Evolutionary conservation across 495 filamentous ascomycete species (phyloP).

Genomic region (Terfezia boudieri): DNA sequence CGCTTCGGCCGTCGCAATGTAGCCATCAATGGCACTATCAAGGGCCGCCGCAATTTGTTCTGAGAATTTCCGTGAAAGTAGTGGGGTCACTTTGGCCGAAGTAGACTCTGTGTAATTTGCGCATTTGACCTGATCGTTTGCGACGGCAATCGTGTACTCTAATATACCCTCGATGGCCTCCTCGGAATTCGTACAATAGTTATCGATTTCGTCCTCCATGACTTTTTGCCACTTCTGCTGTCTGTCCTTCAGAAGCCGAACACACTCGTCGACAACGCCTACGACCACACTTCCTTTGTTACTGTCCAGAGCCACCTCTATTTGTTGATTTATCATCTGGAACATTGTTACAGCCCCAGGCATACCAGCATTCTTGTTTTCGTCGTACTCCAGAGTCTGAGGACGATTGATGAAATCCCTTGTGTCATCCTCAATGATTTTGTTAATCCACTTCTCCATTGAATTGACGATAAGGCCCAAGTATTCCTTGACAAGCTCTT

Average conservation of each 20-base stretch:
- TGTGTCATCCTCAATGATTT: conserved; percentile 59
- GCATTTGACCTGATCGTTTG: conserved; percentile 50
- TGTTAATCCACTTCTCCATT: conserved; percentile 79
- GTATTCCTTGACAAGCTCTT: conserved; percentile 80
- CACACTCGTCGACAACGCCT: conserved; percentile 85
- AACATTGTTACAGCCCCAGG: conserved; percentile 41
- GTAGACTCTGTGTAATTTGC: conserved; percentile 29
- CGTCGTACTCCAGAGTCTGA: conserved; percentile 41
- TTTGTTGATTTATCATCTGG: conserved; percentile 87
- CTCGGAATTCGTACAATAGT: conserved; percentile 31
- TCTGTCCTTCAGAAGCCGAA: conserved; percentile 55
- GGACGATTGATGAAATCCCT: conserved; percentile 56
- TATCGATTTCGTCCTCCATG: conserved; percentile 63
- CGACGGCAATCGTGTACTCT: conserved; percentile 89
- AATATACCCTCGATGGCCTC: conserved; percentile 22
- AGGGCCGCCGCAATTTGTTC: conserved; percentile 35
- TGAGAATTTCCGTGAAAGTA: conserved; percentile 65
- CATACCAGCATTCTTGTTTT: conserved; percentile 18
- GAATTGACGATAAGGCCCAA: conserved; percentile 80
- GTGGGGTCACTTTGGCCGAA: conserved; percentile 33
- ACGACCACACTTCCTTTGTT: conserved; percentile 69
- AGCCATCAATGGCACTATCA: conserved; percentile 60
- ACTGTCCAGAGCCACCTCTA: conserved; percentile 51
- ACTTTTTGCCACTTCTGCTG: conserved; percentile 35
- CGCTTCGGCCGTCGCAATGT: conserved; percentile 79